Evolutionary conservation across 169 alveolate genomes (phyloP).

Genomic region (Eimeria mitis): DNA sequence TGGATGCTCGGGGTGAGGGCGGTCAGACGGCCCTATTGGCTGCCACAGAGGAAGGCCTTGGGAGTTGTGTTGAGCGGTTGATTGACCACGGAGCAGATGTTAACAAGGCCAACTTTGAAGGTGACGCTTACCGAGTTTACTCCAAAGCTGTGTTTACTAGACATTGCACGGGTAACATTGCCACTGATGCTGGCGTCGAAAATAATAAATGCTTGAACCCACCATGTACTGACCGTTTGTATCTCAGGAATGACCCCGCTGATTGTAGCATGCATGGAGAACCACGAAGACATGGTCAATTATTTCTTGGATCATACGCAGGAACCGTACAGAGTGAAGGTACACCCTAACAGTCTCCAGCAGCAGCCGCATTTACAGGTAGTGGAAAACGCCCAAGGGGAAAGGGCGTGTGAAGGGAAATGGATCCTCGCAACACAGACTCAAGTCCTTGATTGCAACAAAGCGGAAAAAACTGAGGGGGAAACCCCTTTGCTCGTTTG

Average conservation of each 20-base stretch:
- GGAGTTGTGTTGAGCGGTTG: slow-evolving; percentile 85
- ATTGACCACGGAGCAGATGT: slow-evolving; percentile 82
- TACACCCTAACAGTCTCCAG: slow-evolving; percentile 55
- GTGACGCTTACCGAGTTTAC: background rate
- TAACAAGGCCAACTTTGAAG: slow-evolving; percentile 69
- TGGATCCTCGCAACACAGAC: slow-evolving; percentile 82
- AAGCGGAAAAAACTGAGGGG: slow-evolving; percentile 87
- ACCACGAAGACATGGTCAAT: slow-evolving; percentile 78
- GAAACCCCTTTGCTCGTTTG: slow-evolving; percentile 93
- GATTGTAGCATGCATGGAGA: slow-evolving; percentile 82
- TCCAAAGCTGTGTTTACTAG: background rate
- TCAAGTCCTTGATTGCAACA: slow-evolving; percentile 86
- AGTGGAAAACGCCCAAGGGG: slow-evolving; percentile 61
- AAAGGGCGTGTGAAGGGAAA: slow-evolving; percentile 23
- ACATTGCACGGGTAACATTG: no score
- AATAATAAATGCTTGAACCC: background rate
- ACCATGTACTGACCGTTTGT: background rate
- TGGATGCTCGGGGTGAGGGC: slow-evolving; percentile 66
- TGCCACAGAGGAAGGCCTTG: slow-evolving; percentile 90
- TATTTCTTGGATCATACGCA: slow-evolving; percentile 70
- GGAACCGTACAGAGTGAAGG: slow-evolving; percentile 63
- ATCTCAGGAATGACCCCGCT: slow-evolving; percentile 78
- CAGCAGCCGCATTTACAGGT: slow-evolving; percentile 73
- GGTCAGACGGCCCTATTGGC: slow-evolving; percentile 88
- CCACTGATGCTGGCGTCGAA: no score